These are phyloP conservation scores for Chenopodium suecicum DNA, from an alignment of 148 eudicot genomes.

Conservation along the genomic window DNA sequence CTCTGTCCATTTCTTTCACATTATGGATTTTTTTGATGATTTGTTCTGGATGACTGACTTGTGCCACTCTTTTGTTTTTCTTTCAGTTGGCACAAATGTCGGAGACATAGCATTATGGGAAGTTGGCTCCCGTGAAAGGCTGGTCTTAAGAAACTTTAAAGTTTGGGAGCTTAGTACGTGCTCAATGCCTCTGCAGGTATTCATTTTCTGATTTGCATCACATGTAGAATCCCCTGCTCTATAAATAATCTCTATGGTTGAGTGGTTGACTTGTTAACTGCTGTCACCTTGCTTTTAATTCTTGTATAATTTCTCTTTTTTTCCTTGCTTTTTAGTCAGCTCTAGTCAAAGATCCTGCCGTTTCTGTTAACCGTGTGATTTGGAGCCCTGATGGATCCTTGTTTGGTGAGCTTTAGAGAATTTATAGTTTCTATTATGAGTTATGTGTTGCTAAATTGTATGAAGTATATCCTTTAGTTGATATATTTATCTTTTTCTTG, in stretches of 20 bases:
- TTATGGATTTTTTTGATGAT: neutral
- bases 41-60: constrained; percentile 13
- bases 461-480: neutral
- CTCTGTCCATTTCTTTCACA: neutral
- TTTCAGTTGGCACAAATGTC: constrained; percentile 71
- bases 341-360: constrained; percentile 68
- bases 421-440: neutral
- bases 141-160: constrained; percentile 66
- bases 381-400: constrained; percentile 95
- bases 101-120: constrained; percentile 92
- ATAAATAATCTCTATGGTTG: no score
- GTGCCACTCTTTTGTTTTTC: constrained; percentile 2
- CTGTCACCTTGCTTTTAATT: neutral
- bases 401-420: constrained; percentile 54
- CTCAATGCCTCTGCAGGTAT: constrained; percentile 68
- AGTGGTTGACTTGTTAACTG: no score
- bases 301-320: constrained; percentile 6
- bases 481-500: neutral
- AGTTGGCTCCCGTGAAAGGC: constrained; percentile 67
- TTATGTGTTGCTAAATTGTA: neutral
- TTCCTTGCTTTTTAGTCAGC: constrained; percentile 49
- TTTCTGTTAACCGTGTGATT: constrained; percentile 81
- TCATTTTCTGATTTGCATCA: neutral
- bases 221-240: neutral
- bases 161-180: constrained; percentile 67